Evolutionary conservation across 176 grass and related monocot genomes (phyloP).

Genomic region (Poa pratensis): DNA sequence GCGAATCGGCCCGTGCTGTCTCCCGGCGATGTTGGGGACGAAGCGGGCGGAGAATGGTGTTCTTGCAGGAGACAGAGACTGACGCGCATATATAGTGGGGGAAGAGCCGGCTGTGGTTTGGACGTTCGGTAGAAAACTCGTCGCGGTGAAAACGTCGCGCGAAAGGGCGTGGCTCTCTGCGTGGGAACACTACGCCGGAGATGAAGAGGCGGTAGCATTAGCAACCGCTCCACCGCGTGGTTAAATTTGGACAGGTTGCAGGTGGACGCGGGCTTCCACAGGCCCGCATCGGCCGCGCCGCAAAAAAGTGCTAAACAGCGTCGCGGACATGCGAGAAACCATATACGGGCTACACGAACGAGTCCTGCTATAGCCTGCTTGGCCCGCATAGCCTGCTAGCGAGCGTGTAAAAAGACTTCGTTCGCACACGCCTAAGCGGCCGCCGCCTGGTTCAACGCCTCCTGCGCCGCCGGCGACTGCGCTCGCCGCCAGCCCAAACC

Average conservation of each 20-base stretch:
- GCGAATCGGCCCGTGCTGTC: background rate
- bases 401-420: no score
- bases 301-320: no score
- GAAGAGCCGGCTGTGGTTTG: background rate
- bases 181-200: background rate
- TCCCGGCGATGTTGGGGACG: background rate
- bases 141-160: background rate
- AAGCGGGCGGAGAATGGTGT: background rate
- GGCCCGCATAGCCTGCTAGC: no score
- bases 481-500: no score
- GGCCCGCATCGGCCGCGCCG: no score
- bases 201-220: background rate
- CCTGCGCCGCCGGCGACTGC: no score
- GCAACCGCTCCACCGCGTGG: background rate
- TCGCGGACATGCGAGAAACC: no score
- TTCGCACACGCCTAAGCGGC: no score
- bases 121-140: conserved; percentile 16
- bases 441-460: no score
- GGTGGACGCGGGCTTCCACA: no score
- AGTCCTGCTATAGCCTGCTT: no score
- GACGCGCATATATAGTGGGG: background rate
- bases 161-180: background rate
- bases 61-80: background rate
- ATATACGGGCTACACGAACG: no score
- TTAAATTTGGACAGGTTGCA: background rate